These are phyloP conservation scores for Rhinocladiella mackenziei DNA, from an alignment of 2,329 filamentous ascomycete species.

Conservation along the genomic window DNA sequence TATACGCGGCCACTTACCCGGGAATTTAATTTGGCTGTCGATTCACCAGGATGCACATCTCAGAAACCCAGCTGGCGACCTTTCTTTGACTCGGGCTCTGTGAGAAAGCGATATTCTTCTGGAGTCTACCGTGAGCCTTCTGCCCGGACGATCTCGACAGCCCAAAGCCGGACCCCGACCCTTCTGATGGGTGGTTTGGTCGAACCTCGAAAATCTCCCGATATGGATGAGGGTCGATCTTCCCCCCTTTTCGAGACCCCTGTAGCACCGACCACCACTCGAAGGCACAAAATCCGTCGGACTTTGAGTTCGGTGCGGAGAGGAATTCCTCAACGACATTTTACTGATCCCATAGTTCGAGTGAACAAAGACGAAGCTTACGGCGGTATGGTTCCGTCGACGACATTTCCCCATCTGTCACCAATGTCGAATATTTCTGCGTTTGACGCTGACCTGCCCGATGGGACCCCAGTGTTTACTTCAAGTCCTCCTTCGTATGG, in stretches of 20 bases:
- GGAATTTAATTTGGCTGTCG: slow-evolving; percentile 11
- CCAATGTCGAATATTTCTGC: slow-evolving; percentile 31
- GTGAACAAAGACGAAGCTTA: slow-evolving; percentile 26
- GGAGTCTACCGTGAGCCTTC: slow-evolving; percentile 23
- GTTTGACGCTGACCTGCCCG: slow-evolving; percentile 32
- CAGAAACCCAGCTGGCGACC: slow-evolving; percentile 35
- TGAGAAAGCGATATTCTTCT: slow-evolving; percentile 41
- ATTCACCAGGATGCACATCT: slow-evolving; percentile 11
- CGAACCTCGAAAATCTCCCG: slow-evolving; percentile 13
- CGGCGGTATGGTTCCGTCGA: slow-evolving; percentile 25
- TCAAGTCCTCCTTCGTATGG: slow-evolving; percentile 24
- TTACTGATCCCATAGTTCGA: slow-evolving; percentile 28
- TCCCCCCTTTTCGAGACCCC: slow-evolving; percentile 1
- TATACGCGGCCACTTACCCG: slow-evolving; percentile 20
- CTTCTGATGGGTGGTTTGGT: slow-evolving; percentile 20
- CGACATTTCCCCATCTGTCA: slow-evolving; percentile 27
- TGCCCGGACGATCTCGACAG: slow-evolving; percentile 16
- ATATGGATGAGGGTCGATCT: slow-evolving; percentile 9
- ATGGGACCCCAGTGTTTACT: slow-evolving; percentile 26
- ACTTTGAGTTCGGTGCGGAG: slow-evolving; percentile 35
- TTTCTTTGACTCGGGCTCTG: slow-evolving; percentile 37
- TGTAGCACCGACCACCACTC: slow-evolving; percentile 5
- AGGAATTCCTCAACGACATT: slow-evolving; percentile 23
- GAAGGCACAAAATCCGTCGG: slow-evolving; percentile 29
- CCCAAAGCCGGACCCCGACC: slow-evolving; percentile 13